Evolutionary conservation across 179 eudicot genomes (phyloP), one percentile per base, ranked within the genome.

Genomic region (Carnegiea gigantea): DNA sequence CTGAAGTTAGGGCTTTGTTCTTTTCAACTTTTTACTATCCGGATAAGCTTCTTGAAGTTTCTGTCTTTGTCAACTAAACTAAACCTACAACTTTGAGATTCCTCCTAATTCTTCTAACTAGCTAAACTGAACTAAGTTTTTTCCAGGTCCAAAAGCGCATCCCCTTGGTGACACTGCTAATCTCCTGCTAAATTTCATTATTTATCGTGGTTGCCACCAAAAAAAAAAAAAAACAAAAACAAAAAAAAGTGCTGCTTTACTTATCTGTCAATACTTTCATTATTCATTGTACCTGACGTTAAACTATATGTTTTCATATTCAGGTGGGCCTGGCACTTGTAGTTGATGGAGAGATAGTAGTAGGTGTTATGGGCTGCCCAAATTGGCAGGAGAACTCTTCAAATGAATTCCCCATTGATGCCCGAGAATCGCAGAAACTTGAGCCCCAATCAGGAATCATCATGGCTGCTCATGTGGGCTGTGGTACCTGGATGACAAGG

Each of bases 281-380:
- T 28, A 44, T 78, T 64, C 4, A 20, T 46, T 79, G 23, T 60
- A 24, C 38, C 51, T 54, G 72, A 64, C n/a, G 30, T 67, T 28
- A 24, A 68, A 48, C 62, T 75, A 18, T 68, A 54, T 76, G 30
- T 43, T 43, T 72, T 71, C 26, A 20, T 72, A 83, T 88, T 86
- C 79, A 94, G 99, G 97, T 96, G 70, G 98, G 98, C 73, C 82
- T 96, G 89, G 93, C 99, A 62, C 97, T 96, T 84, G 82, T 96
- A 40, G 97, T 96, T 43, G 94, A 93, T 81, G 98, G 97, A 72
- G 87, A 94, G 84, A 86, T 93, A 81, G 99, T 93, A 20, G 74
- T 92, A 84, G 98, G 98, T 64, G 94, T 92, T 70, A 95, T 95
- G 97, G 97, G 98, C 77, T 94, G 94, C 86, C 98, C 95, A 62